Conservation (phyloP, 495 filamentous ascomycete genomes). For the Staphylotrichum longicolle region DNA sequence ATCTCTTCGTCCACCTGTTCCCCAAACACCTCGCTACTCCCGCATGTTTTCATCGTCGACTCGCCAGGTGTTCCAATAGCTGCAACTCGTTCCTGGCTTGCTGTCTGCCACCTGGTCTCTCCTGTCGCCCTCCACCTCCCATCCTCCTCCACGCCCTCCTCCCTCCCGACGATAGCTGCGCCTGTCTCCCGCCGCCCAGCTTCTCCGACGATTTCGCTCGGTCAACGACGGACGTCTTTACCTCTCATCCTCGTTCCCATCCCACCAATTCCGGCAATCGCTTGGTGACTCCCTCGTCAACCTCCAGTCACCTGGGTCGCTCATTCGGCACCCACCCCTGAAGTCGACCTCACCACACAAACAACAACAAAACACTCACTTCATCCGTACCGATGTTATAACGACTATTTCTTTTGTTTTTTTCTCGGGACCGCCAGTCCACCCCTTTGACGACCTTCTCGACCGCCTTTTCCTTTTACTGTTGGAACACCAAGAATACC, state of each 20-base stretch:
- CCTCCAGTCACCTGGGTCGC: slow-evolving; percentile 12
- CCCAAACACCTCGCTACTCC: slow-evolving; percentile 30
- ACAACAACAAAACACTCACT: slow-evolving; percentile 43
- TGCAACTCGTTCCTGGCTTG: slow-evolving; percentile 30
- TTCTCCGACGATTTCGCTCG: slow-evolving; percentile 13
- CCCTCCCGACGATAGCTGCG: slow-evolving; percentile 16
- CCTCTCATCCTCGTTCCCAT: not conserved
- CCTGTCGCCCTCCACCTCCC: slow-evolving; percentile 3
- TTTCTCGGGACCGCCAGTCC: slow-evolving; percentile 50
- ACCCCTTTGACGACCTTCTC: slow-evolving; percentile 47
- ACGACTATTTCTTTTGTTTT: slow-evolving; percentile 56
- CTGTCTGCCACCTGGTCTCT: slow-evolving; percentile 39
- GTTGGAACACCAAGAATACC: slow-evolving; percentile 56
- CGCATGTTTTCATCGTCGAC: slow-evolving; percentile 45
- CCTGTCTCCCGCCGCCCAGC: slow-evolving; percentile 5
- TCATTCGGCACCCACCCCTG: slow-evolving; percentile 12
- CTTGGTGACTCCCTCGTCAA: slow-evolving; percentile 15
- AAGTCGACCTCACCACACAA: slow-evolving; percentile 19
- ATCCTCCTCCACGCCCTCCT: slow-evolving; percentile 2
- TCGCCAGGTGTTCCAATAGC: slow-evolving; percentile 42
- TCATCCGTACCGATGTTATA: slow-evolving; percentile 63
- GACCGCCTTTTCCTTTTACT: slow-evolving; percentile 47
- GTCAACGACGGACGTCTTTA: slow-evolving; percentile 9
- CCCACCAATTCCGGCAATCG: slow-evolving; percentile 6
- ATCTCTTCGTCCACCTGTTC: slow-evolving; percentile 49